phyloP scores from a whole-genome alignment of 495 filamentous ascomycete genomes.

The Penicillium cinerascens region DNA sequence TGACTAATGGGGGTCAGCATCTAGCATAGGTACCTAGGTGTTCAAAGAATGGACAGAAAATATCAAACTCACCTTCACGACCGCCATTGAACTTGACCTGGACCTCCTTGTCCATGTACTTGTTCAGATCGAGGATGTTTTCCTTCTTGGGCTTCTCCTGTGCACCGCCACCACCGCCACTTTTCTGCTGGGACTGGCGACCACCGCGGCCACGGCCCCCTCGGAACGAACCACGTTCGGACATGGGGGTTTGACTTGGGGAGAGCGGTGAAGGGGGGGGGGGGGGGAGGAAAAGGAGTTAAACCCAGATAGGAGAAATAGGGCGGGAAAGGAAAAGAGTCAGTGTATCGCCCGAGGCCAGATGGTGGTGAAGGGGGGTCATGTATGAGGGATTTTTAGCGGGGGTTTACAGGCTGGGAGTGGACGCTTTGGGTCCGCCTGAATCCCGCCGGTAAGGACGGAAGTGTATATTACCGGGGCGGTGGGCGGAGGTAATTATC shows the following conservation, averaged over 20 bases:
- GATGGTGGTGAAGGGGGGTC: slow-evolving; percentile 3
- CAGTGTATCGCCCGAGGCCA: not conserved
- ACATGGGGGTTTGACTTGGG: slow-evolving; percentile 43
- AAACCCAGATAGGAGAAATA: not conserved
- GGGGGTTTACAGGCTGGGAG: slow-evolving; percentile 6
- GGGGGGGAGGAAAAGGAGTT: not conserved
- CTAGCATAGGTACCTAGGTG: not conserved
- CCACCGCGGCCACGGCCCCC: slow-evolving; percentile 49
- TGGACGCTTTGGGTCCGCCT: slow-evolving; percentile 2
- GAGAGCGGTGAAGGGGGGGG: slow-evolving; percentile 9
- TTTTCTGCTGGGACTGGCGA: slow-evolving; percentile 34
- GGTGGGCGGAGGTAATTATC: not conserved
- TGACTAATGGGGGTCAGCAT: slow-evolving; percentile 51
- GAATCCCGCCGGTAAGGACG: slow-evolving; percentile 9
- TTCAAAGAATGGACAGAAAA: not conserved
- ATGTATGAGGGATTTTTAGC: slow-evolving; percentile 33
- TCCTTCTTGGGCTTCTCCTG: slow-evolving; percentile 90
- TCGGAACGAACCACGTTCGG: slow-evolving; percentile 65
- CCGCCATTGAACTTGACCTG: slow-evolving; percentile 96
- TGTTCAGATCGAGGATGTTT: slow-evolving; percentile 90
- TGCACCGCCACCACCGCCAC: slow-evolving; percentile 49
- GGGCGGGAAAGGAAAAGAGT: not conserved
- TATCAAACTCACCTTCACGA: slow-evolving; percentile 64
- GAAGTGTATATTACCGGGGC: not conserved
- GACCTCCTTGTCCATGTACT: slow-evolving; percentile 95